Base-by-base conservation (phyloP, 2,329 filamentous ascomycete genomes). In the Cytospora mali region DNA sequence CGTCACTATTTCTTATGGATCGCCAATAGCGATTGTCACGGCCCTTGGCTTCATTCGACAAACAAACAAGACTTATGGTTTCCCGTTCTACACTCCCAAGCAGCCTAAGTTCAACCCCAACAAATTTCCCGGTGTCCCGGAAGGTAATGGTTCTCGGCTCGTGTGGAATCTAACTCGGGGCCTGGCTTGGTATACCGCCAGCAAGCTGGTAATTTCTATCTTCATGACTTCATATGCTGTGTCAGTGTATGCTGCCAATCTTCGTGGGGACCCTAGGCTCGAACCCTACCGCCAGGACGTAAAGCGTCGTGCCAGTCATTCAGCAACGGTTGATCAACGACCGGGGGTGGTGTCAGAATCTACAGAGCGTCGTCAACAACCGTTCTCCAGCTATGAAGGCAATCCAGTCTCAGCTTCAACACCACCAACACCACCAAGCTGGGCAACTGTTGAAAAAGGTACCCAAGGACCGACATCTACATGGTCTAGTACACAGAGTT, bases 61-160 rank as follows among this genome's bases (percentile, higher is more conserved):
- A 5, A 72, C 74, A 48, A 66, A 66, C 23, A 14, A 21, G 25
- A 74, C 69, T 4, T 78, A 75, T 67, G 73, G 71, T 6, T 80
- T 81, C 66, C 77, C 78, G 18, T 72, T 80, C 48, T 76, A 73
- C 68, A 71, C 68, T 42, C 76, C 77, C 2, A 73, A 74, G 51
- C 67, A 70, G 42, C 55, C 62, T 23, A 68, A 53, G 29, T 74
- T 75, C 42, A 68, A 75, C 58, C 74, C 75, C 10, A 31, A 58
- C 31, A 57, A 62, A 14, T 77, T 77, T 51, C 75, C 76, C 4
- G 29, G 73, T n/a, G 48, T 74, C 2, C 69, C 65, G 3, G 54
- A 48, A 31, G 75, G 74, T 4, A 52, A 13, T 0, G 46, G n/a
- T 0, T 73, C 76, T 6, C 64, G 55, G 27, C 18, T 48, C 18